Base-by-base conservation (phyloP, 2,329 filamentous ascomycete genomes). In the Arthrobotrys pseudoclavata region DNA sequence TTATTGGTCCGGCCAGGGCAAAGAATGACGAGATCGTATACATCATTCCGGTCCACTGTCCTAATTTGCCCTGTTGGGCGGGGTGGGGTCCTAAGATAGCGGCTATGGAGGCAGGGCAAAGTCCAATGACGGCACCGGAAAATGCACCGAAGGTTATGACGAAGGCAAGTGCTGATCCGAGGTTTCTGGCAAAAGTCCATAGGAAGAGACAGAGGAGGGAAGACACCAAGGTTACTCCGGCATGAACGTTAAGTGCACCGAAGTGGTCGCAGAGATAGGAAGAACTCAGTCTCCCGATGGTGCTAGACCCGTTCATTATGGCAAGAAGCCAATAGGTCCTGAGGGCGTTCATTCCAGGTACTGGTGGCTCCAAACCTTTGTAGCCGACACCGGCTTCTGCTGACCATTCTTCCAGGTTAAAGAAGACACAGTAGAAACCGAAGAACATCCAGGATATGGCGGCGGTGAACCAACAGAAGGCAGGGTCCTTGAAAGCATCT, bases 21-120 rank as follows among this genome's bases (percentile, higher is more conserved):
- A 71, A 77, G 61, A 77, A 67, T 0, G 74, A 77, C 3, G 74
- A 77, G 24, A 77, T 71, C 7, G 42, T 77, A 42, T 77, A 77
- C 74, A 77, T 77, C 74, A 77, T 77, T 15, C 74, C 74, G 3
- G 74, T 77, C 74, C 74, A 77, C 18, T 77, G 74, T 20, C 74
- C 74, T 7, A 77, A 29, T 42, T 71, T 77, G 3, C 40, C 74
- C 22, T 77, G 74, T 48, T 69, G 70, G 1, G 52, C 48, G 1
- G 29, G 50, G 26, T 77, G 61, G 6, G 67, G 62, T 3, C 74
- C 74, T 4, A 77, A 26, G 22, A 77, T 71, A 22, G 74, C 67
- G 1, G 74, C 74, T 67, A 77, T 77, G 9, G 74, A 67, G 3
- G 74, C 74, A 37, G 74, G 74, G 18, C 67, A 67, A 42, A 77